Evolutionary conservation across 768 basidiomycete species (phyloP).

Genomic region (Cubamyces sp.): DNA sequence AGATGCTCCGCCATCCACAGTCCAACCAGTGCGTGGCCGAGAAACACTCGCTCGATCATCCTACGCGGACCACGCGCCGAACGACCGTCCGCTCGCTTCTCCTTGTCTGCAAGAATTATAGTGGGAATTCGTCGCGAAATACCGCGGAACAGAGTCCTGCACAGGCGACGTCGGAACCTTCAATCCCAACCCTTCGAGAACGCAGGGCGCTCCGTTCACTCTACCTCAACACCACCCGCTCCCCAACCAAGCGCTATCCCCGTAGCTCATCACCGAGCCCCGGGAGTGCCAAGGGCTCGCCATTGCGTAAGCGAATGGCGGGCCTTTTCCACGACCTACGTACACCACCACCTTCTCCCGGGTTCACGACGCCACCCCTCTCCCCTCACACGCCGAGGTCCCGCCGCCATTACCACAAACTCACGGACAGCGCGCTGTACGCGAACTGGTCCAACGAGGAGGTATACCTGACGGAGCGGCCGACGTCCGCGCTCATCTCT

Average conservation of each 20-base stretch:
- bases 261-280: slow-evolving; percentile 1
- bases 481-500: slow-evolving; percentile 29
- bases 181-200: slow-evolving; percentile 14
- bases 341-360: slow-evolving; percentile 5
- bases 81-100: slow-evolving; percentile 20
- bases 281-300: neutral
- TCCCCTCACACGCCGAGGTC: slow-evolving; percentile 1
- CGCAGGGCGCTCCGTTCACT: slow-evolving; percentile 13
- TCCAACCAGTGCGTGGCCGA: neutral
- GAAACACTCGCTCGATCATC: neutral
- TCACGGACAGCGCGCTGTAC: slow-evolving; percentile 18
- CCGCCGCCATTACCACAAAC: slow-evolving; percentile 14
- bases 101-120: slow-evolving; percentile 11
- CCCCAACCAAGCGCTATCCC: slow-evolving; percentile 12
- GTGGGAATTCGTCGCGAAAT: too few species aligned
- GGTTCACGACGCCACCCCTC: slow-evolving; percentile 5
- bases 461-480: slow-evolving; percentile 12
- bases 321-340: slow-evolving; percentile 25
- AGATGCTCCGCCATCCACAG: neutral
- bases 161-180: too few species aligned
- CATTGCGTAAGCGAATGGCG: slow-evolving; percentile 25
- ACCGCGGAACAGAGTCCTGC: too few species aligned
- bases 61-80: neutral
- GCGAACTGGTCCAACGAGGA: slow-evolving; percentile 13
- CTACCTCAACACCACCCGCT: slow-evolving; percentile 11